Evolutionary conservation across 257 asterid species (phyloP), one percentile per base, ranked within the genome.

Genomic region (Solanum boliviense): DNA sequence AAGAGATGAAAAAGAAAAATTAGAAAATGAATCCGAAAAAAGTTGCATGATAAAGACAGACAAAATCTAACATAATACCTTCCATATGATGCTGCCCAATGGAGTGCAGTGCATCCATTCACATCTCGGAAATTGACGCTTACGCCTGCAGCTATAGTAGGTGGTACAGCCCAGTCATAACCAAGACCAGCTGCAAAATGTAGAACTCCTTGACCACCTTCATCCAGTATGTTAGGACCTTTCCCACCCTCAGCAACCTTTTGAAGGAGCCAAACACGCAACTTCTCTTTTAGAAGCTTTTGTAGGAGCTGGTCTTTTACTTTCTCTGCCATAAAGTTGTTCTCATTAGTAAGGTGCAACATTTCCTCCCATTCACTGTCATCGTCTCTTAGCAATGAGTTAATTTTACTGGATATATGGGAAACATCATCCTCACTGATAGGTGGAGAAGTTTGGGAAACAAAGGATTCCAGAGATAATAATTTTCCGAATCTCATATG

Each of bases 51-150:
- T 16, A n/a, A 52, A 35, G 21, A 38, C 7, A 3, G 20, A 27
- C 36, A 86, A 32, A 29, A 46, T 21, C 70, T 84, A 29, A 34
- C 85, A 41, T 38, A 87, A 31, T 90, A 96, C 99, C 99, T 94
- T 91, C 99, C 99, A 91, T 90, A 94, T 84, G 86, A 91, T 67
- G 99, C 99, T 41, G 99, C 99, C 99, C 99, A 96, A 89, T 96
- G 99, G 89, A 96, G 98, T 1, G 98, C 98, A 58, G 96, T 96
- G 98, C 99, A 94, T 87, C 99, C 99, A 92, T 93, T 95, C 15
- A 88, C 91, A 90, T 96, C 99, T 89, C 99, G 95, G 87, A 95
- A 96, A 89, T 96, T 92, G 89, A 96, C 91, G 86, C 94, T 94
- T 81, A 96, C 95, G 58, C 99, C 98, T 36, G 94, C 95, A 89